Percentiles rank a stretch among this genome's conserved stretches.
These are phyloP conservation scores for Jackrogersella minutella DNA, from an alignment of 495 filamentous ascomycete species.

Conservation along the genomic window DNA sequence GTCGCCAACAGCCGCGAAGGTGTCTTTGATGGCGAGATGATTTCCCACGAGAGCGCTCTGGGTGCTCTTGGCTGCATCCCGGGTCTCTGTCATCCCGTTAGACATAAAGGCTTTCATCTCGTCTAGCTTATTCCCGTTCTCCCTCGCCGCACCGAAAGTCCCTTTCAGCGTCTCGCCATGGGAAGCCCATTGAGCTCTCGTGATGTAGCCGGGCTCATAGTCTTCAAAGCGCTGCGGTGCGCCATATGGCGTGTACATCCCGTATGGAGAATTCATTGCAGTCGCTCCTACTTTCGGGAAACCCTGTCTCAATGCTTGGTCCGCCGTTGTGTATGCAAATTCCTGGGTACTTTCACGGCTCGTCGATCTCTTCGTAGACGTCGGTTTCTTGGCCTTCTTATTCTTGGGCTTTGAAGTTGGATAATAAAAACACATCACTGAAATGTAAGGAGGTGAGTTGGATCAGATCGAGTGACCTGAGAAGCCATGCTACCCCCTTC, in stretches of 20 bases:
- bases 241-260: conserved; percentile 9
- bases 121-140: conserved; percentile 35
- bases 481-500: not conserved
- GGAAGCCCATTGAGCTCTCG: conserved; percentile 21
- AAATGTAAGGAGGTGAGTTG: not conserved
- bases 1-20: conserved; percentile 30
- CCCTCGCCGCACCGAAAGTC: not conserved
- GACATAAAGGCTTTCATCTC: conserved; percentile 29
- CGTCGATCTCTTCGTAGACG: not conserved
- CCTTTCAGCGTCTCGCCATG: conserved; percentile 11
- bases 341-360: conserved; percentile 4
- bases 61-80: conserved; percentile 23
- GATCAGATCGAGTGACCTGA: not conserved
- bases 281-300: not conserved
- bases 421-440: conserved; percentile 36
- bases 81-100: conserved; percentile 27
- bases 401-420: conserved; percentile 22
- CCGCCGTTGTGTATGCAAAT: not conserved
- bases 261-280: conserved; percentile 12
- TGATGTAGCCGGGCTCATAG: conserved; percentile 20
- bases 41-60: conserved; percentile 20
- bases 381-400: conserved; percentile 15
- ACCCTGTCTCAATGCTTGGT: conserved; percentile 11
- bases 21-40: conserved; percentile 19
- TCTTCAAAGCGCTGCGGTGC: conserved; percentile 15